These are phyloP conservation scores for Globisporangium cylindrosporum DNA, from an alignment of 352 stramenopile species.

Conservation along the genomic window DNA sequence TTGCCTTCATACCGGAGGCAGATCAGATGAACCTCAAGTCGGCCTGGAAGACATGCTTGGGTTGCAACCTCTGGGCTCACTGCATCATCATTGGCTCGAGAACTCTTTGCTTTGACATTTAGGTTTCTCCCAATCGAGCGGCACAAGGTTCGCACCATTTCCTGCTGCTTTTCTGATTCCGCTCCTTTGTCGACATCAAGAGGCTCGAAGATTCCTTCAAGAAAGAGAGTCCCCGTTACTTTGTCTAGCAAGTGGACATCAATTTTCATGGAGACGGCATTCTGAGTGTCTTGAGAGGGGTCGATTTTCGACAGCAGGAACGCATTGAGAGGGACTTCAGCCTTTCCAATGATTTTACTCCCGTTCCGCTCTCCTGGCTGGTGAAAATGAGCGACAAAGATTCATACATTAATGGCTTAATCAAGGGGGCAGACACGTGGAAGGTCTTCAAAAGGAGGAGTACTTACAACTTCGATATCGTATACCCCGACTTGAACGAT, in stretches of 20 bases:
- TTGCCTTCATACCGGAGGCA: slow-evolving; percentile 15
- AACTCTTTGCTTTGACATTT: slow-evolving; percentile 14
- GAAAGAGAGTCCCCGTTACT: slow-evolving; percentile 28
- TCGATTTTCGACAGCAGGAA: slow-evolving; percentile 24
- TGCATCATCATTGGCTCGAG: not conserved
- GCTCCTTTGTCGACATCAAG: slow-evolving; percentile 16
- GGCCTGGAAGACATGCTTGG: slow-evolving; percentile 17
- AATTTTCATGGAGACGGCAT: slow-evolving; percentile 27
- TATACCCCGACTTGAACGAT: slow-evolving; percentile 42
- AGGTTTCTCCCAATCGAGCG: slow-evolving; percentile 13
- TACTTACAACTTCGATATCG: slow-evolving; percentile 56
- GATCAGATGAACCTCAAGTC: slow-evolving; percentile 40
- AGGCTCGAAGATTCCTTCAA: slow-evolving; percentile 49
- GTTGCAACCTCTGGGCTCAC: not conserved
- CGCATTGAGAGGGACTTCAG: slow-evolving; percentile 37
- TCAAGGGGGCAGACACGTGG: not conserved
- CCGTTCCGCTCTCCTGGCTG: slow-evolving; percentile 43
- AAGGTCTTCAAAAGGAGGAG: not conserved
- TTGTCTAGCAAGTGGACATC: slow-evolving; percentile 29
- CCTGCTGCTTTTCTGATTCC: not conserved
- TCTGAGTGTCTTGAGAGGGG: not conserved
- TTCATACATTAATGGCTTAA: not conserved
- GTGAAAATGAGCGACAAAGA: not conserved
- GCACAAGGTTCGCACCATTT: slow-evolving; percentile 8
- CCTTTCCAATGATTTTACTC: slow-evolving; percentile 34